Percentiles rank a stretch among this genome's conserved stretches.
Conservation (phyloP, 140 eudicot genomes). For the Anethum foeniculum region DNA sequence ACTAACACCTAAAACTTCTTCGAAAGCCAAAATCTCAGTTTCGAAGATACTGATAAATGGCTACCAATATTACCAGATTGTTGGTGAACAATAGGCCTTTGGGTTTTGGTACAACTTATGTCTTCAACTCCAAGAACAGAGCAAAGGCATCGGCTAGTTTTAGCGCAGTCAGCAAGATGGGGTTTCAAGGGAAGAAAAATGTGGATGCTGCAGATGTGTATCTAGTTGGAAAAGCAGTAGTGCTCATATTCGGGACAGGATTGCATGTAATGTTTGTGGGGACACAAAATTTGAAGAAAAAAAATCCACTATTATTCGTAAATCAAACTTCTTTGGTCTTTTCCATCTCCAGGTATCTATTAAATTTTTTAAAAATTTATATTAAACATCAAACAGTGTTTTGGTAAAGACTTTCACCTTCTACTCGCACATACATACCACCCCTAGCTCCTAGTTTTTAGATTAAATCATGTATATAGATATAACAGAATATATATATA, state of each 20-base stretch:
- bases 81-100: constrained; percentile 19
- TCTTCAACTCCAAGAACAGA: not conserved
- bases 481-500: no score
- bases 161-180: constrained; percentile 20
- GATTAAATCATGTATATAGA: no score
- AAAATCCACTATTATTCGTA: constrained; percentile 14
- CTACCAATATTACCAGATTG: not conserved
- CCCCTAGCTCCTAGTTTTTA: no score
- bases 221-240: constrained; percentile 65
- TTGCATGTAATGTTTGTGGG: constrained; percentile 63
- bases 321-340: constrained; percentile 35
- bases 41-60: not conserved
- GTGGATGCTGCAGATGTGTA: constrained; percentile 52
- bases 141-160: not conserved
- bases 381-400: not conserved
- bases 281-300: constrained; percentile 22
- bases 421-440: no score
- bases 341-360: constrained; percentile 40
- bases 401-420: not conserved
- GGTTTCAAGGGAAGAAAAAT: constrained; percentile 19
- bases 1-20: not conserved
- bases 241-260: constrained; percentile 68
- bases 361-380: no score
- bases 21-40: not conserved
- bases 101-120: constrained; percentile 9